Evolutionary conservation across 1,284 basidiomycete species (phyloP).

Genomic region (Vanrija sp.): DNA sequence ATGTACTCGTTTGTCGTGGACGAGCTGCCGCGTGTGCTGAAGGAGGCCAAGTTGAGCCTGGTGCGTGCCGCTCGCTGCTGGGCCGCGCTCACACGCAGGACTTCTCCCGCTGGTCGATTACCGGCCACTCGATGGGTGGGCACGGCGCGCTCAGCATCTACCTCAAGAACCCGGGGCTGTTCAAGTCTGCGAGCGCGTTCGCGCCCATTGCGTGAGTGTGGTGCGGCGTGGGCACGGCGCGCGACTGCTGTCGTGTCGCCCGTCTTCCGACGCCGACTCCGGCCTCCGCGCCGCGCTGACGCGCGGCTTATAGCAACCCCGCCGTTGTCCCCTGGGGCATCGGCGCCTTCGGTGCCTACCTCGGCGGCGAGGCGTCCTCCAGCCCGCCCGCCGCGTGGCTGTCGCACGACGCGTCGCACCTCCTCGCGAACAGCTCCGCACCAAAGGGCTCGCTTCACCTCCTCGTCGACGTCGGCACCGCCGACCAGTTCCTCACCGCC

Average conservation of each 20-base stretch:
- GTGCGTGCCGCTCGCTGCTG: slow-evolving; percentile 21
- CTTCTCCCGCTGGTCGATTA: slow-evolving; percentile 58
- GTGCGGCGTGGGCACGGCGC: no score
- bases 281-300: background rate
- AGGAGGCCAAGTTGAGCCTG: slow-evolving; percentile 61
- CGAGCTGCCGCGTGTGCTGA: slow-evolving; percentile 75
- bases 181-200: slow-evolving; percentile 88
- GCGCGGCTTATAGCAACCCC: slow-evolving; percentile 60
- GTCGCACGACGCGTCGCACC: slow-evolving; percentile 76
- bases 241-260: background rate
- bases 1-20: slow-evolving; percentile 79
- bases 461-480: slow-evolving; percentile 80
- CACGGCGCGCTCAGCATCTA: slow-evolving; percentile 93
- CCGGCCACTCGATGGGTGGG: slow-evolving; percentile 91
- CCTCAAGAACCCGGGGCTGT: slow-evolving; percentile 65
- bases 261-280: background rate
- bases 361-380: slow-evolving; percentile 48
- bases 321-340: slow-evolving; percentile 83
- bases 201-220: slow-evolving; percentile 65
- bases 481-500: slow-evolving; percentile 79
- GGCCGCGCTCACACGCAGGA: slow-evolving; percentile 19
- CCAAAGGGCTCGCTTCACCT: slow-evolving; percentile 67
- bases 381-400: slow-evolving; percentile 54
- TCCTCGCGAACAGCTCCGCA: slow-evolving; percentile 58
- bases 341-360: slow-evolving; percentile 89